Base-by-base conservation (phyloP, 768 basidiomycete species). In the Leccinum ochraceum region DNA sequence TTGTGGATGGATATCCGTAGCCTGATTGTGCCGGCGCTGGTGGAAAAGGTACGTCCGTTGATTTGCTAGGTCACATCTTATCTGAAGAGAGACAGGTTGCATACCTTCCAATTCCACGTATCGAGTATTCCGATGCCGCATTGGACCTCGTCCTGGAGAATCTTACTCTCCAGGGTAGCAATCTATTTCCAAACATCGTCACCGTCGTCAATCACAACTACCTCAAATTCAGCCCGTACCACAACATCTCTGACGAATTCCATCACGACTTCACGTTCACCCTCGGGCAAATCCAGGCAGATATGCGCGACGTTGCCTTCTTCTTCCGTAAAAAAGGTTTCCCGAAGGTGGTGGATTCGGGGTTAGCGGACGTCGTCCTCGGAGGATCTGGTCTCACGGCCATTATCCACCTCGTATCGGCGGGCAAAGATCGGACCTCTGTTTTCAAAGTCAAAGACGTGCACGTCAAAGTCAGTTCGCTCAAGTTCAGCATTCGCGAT, bases 91-190 rank as follows among this genome's bases (percentile, higher is more conserved):
- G 26, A 3, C 28, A 90, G 85, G 79, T 89, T 54, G 89, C 88
- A 22, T 89, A 92, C 67, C 71, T 95, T 57, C 94, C 94, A 7
- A 95, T 98, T 64, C 96, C 96, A 0, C 88, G 94, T 37, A 86
- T 95, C 71, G 95, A 97, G 75, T 98, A 97, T 77, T 89, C 90
- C 37, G 94, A 96, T 74, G 88, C 93, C 55, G 70, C 80, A 6
- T 76, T 95, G 61, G 95, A 97, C 67, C 82, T 97, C 49, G 92
- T 96, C 60, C 86, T 98, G 63, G 96, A 98, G 80, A 98, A 96
- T 74, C 83, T 98, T 36, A 90, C 91, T 1, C 80, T 95, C 17
- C 87, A 91, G 62, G 93, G 93, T 9, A 85, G 87, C 46, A 96
- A 98, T 77, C 76, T 99, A 3, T 89, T 95, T 81, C 95, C 95